phyloP scores from a whole-genome alignment of 768 basidiomycete genomes.

The Auricularia cornea region DNA sequence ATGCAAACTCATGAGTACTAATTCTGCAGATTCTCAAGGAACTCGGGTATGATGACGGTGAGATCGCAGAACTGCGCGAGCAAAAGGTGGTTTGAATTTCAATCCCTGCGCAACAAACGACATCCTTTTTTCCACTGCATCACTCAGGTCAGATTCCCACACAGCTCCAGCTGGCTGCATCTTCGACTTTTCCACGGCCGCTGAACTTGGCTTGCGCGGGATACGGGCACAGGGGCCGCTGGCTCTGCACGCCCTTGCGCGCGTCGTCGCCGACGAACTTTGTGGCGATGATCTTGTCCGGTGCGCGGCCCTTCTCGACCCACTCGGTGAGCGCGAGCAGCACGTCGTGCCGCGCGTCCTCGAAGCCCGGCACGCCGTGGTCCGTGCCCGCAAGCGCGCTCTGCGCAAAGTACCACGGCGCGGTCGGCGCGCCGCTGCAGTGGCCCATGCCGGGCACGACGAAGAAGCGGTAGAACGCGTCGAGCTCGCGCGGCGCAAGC shows the following conservation, averaged over 20 bases:
- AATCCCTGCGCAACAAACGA: background rate
- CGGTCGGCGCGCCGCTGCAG: slow-evolving; percentile 17
- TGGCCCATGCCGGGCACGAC: slow-evolving; percentile 26
- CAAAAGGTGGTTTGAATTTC: slow-evolving; percentile 30
- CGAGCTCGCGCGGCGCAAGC: slow-evolving; percentile 12
- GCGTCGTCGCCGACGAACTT: background rate
- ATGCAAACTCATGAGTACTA: no score
- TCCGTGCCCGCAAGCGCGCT: background rate
- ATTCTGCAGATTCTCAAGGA: slow-evolving; percentile 31
- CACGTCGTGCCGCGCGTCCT: background rate
- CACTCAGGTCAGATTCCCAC: no score
- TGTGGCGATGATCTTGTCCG: background rate
- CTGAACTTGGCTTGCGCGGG: background rate
- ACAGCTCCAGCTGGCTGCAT: background rate
- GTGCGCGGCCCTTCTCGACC: background rate
- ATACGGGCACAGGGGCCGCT: background rate
- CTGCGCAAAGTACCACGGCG: background rate
- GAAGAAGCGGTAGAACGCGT: slow-evolving; percentile 27
- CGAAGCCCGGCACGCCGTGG: background rate
- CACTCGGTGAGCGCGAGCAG: background rate
- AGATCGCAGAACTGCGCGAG: slow-evolving; percentile 37
- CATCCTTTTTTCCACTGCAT: background rate
- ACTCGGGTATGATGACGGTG: slow-evolving; percentile 32
- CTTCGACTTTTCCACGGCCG: background rate
- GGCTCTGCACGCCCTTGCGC: background rate